A percentile compares a stretch with the other conserved stretches of the same genome.
These are phyloP conservation scores for Sutorius australiensis DNA, from an alignment of 768 basidiomycete genomes.

Conservation along the genomic window DNA sequence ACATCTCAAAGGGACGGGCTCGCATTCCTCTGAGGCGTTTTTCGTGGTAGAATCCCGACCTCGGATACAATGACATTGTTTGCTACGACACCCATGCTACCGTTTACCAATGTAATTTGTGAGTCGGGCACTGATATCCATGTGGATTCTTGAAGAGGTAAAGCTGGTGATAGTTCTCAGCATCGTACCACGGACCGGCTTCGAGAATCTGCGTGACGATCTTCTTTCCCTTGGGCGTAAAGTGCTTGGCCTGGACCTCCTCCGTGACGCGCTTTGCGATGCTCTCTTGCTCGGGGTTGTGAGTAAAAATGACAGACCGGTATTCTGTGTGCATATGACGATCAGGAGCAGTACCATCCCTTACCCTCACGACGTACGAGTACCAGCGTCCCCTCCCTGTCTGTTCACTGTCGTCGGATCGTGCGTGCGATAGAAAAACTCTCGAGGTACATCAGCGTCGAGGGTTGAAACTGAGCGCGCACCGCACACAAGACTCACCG, in stretches of 20 bases:
- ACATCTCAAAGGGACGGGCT: conserved; percentile 57
- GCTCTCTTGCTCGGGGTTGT: conserved; percentile 64
- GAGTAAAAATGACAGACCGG: conserved; percentile 87
- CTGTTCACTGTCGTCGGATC: conserved; percentile 82
- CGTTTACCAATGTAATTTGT: conserved; percentile 72
- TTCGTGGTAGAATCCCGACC: conserved; percentile 6
- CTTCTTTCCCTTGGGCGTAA: conserved; percentile 62
- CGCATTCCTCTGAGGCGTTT: conserved; percentile 50
- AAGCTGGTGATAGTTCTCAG: conserved; percentile 80
- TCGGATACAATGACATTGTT: neutral
- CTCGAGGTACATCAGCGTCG: conserved; percentile 32
- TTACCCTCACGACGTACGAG: conserved; percentile 49
- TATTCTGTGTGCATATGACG: conserved; percentile 55
- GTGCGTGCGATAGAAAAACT: conserved; percentile 94
- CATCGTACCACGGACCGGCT: conserved; percentile 76
- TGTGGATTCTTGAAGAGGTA: conserved; percentile 75
- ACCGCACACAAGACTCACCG: conserved; percentile 45
- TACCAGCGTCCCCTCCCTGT: conserved; percentile 75
- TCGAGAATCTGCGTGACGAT: conserved; percentile 76
- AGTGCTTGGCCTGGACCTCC: conserved; percentile 83
- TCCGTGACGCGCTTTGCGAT: conserved; percentile 74
- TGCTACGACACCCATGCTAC: too few relatives aligned
- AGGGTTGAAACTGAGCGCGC: neutral
- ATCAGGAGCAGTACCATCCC: neutral
- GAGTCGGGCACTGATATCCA: conserved; percentile 92